Base-by-base conservation (phyloP, 306 rosid species). In the Fragaria nilgerrensis region DNA sequence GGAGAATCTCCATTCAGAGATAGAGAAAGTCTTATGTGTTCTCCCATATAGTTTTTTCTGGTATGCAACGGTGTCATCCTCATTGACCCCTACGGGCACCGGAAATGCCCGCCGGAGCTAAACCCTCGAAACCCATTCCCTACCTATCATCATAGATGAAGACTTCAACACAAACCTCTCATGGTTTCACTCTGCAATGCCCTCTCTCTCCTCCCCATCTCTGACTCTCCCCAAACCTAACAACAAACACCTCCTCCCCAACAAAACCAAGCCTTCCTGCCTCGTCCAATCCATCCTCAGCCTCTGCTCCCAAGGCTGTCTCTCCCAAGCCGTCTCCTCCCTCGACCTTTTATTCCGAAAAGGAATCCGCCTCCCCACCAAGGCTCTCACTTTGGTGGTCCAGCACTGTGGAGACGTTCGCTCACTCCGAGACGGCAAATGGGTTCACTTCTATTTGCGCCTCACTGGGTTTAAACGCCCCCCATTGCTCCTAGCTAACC, bases 301-400 rank as follows among this genome's bases (percentile, higher is more conserved):
- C 22, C 84, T 82, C 80, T 80, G 86, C 78, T 71, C 87, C 62
- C 80, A 69, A 5, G 84, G 90, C 15, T 74, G 64, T 19, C 88
- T 91, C 65, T 76, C 90, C 10, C 83, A 91, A 58, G 93, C 91
- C 41, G 83, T 93, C 77, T 86, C 92, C 12, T 82, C 89, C 48
- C 91, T 93, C 27, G 98, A 88, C 70, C 55, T 81, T 4, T 82
- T 91, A 22, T 88, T 79, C 22, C 80, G 76, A 53, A 90, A 77
- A 72, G 98, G 97, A 44, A 80, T 93, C 70, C 96, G 96, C 70
- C 82, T 91, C 53, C 94, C 98, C 65, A 75, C 88, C 5, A 77
- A 53, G n/a, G 39, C 84, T 67, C 84, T 93, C 50, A 90, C 86
- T 64, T 69, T 72, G 39, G 92, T 93, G 67, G 61, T 93, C 76